Evolutionary conservation across 106 monocot genomes (phyloP), one percentile per base, ranked within the genome.

Genomic region (Agapanthus africanus): DNA sequence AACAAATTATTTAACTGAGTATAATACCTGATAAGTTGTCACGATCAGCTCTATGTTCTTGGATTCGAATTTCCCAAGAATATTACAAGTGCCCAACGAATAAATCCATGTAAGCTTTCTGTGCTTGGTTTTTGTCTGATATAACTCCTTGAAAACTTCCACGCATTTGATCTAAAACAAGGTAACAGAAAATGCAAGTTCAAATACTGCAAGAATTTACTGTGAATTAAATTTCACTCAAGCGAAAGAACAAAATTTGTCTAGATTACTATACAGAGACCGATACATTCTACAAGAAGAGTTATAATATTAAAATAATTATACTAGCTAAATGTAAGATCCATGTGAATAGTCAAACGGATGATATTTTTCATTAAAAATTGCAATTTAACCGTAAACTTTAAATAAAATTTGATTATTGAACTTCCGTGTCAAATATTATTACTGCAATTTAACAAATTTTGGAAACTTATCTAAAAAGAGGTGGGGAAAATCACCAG

Each of bases 111-210:
- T 77, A 23, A 88, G 81, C 69, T 85, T 88, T 38, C 88, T 61
- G 59, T 88, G 91, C 41, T 95, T 95, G 65, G 91, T 91, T 82
- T 88, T 95, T 51, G 88, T 88, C 62, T 95, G 79, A 82, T 88
- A 91, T 27, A 86, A 95, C 75, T 91, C 88, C 60, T 80, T 88
- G 65, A 95, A 95, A 23, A 82, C 79, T 71, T 82, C 82, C 0
- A 88, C 79, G 54, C 88, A 88, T 68, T 82, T 88, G 21, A 82
- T 82, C 88, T 85, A 27, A 41, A 41, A 66, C 41, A 66, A 14
- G 19, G 16, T 11, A 42, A 28, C 35, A 16, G 35, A 35, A 61
- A 61, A 35, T 6, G 35, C 35, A 61, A 23, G 35, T 34, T 34
- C 16, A 18, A 18, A 4, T 18, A 61, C 18, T 0, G 16, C 31